phyloP scores from a whole-genome alignment of 305 asterid species.

The Fraxinus xanthoxyloides region DNA sequence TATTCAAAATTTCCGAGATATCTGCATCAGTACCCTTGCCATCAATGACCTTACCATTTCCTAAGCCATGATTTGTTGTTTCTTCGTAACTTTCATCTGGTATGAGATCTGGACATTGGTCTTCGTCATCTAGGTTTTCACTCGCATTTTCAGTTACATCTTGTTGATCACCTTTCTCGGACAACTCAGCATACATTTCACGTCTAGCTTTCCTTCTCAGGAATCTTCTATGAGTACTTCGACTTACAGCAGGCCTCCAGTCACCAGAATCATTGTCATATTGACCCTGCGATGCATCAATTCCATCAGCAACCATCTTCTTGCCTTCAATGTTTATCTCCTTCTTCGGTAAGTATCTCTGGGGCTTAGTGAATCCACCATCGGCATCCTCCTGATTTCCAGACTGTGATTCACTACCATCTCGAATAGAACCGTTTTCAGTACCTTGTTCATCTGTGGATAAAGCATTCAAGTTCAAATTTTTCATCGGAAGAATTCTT shows the following conservation, averaged over 20 bases:
- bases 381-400: slow-evolving; percentile 43
- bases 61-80: slow-evolving; percentile 21
- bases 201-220: slow-evolving; percentile 90
- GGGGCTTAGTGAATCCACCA: slow-evolving; percentile 39
- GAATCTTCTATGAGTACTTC: slow-evolving; percentile 86
- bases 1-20: slow-evolving; percentile 44
- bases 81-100: slow-evolving; percentile 42
- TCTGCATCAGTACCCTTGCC: slow-evolving; percentile 34
- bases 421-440: slow-evolving; percentile 40
- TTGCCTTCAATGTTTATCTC: slow-evolving; percentile 79
- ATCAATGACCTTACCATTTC: slow-evolving; percentile 18
- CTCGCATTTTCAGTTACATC: slow-evolving; percentile 33
- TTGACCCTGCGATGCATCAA: slow-evolving; percentile 91
- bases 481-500: slow-evolving; percentile 72
- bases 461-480: slow-evolving; percentile 48
- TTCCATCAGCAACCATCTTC: slow-evolving; percentile 79
- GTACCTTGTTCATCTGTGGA: slow-evolving; percentile 40
- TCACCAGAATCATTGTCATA: slow-evolving; percentile 61
- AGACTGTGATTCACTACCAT: slow-evolving; percentile 42
- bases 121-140: slow-evolving; percentile 47
- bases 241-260: slow-evolving; percentile 91
- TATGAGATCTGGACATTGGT: slow-evolving; percentile 49
- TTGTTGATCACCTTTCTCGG: slow-evolving; percentile 43
- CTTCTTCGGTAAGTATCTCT: slow-evolving; percentile 49
- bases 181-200: slow-evolving; percentile 46